Percentiles rank a stretch among this genome's conserved stretches.
Evolutionary conservation across 164 flowering plant species (phyloP).

Genomic region (Litsea cubeba): DNA sequence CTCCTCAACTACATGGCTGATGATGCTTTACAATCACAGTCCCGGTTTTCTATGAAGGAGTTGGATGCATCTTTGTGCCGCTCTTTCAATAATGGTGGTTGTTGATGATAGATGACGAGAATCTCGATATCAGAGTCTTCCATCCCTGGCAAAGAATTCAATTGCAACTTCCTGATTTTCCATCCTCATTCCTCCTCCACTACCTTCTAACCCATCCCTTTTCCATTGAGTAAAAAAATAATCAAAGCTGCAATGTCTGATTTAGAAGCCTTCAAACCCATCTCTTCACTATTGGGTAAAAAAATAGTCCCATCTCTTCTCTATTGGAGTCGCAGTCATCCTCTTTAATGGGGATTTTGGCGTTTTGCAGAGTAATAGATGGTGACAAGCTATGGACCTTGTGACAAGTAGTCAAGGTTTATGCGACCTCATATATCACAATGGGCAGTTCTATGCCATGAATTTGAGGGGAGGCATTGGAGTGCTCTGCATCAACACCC

Average conservation of each 20-base stretch:
- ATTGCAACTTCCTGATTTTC: background rate
- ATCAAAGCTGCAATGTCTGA: constrained; percentile 31
- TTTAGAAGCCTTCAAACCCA: too few relatives aligned
- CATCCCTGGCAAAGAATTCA: background rate
- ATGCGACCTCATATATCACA: constrained; percentile 38
- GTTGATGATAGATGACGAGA: background rate
- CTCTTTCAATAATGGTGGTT: too few relatives aligned
- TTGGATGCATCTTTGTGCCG: too few relatives aligned
- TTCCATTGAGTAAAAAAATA: background rate
- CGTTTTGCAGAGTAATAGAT: constrained; percentile 30
- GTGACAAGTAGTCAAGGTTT: background rate
- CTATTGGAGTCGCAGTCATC: constrained; percentile 55
- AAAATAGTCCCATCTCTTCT: too few relatives aligned
- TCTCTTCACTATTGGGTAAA: too few relatives aligned
- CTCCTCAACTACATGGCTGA: too few relatives aligned
- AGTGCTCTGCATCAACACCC: constrained; percentile 17
- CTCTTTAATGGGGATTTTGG: constrained; percentile 63
- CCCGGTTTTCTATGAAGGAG: too few relatives aligned
- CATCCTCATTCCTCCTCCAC: background rate
- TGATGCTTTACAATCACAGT: too few relatives aligned
- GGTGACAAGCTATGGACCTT: constrained; percentile 50
- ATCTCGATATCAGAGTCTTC: background rate
- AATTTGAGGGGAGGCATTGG: constrained; percentile 51
- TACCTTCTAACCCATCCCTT: too few relatives aligned
- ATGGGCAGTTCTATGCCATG: constrained; percentile 57